Percentiles rank a stretch among this genome's conserved stretches.
These are phyloP conservation scores for Vanrija sp. DNA, from an alignment of 1,284 basidiomycete species.

Conservation along the genomic window DNA sequence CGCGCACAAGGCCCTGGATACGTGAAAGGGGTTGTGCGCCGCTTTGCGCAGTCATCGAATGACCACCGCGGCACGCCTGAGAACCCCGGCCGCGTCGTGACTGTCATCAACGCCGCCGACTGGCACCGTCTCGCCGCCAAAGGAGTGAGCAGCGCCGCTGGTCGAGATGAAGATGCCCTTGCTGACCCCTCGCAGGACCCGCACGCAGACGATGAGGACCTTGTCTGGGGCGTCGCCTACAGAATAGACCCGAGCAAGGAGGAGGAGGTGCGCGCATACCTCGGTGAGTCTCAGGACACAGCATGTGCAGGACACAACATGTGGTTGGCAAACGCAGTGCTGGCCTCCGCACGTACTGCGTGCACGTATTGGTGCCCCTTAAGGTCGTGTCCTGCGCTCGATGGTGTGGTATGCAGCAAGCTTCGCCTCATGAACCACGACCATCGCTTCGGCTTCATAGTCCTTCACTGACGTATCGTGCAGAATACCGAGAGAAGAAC, in stretches of 20 bases:
- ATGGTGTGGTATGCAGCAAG: too few relatives aligned
- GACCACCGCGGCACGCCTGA: constrained; percentile 43
- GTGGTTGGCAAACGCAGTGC: too few relatives aligned
- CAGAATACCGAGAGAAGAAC: constrained; percentile 42
- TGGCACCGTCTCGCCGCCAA: constrained; percentile 33
- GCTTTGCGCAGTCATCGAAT: constrained; percentile 43
- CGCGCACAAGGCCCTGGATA: constrained; percentile 22
- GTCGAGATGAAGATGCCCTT: too few relatives aligned
- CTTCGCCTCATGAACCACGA: too few relatives aligned
- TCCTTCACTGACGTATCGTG: constrained; percentile 7
- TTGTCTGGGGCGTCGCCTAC: constrained; percentile 43
- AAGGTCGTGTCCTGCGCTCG: too few relatives aligned
- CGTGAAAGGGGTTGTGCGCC: constrained; percentile 41
- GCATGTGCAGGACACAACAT: too few relatives aligned
- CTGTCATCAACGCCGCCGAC: constrained; percentile 37
- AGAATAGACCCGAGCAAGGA: constrained; percentile 37
- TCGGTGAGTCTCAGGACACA: too few relatives aligned
- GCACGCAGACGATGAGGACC: constrained; percentile 24
- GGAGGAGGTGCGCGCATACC: constrained; percentile 35
- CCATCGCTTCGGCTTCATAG: too few relatives aligned
- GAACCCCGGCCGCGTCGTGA: constrained; percentile 41
- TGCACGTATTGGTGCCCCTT: too few relatives aligned
- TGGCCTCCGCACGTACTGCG: too few relatives aligned
- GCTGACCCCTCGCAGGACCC: too few relatives aligned
- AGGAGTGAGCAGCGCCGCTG: constrained; percentile 18